A percentile compares a stretch with the other conserved stretches of the same genome.
These are phyloP conservation scores for Vaucheria bursata DNA, from an alignment of 352 stramenopile genomes.

Conservation along the genomic window DNA sequence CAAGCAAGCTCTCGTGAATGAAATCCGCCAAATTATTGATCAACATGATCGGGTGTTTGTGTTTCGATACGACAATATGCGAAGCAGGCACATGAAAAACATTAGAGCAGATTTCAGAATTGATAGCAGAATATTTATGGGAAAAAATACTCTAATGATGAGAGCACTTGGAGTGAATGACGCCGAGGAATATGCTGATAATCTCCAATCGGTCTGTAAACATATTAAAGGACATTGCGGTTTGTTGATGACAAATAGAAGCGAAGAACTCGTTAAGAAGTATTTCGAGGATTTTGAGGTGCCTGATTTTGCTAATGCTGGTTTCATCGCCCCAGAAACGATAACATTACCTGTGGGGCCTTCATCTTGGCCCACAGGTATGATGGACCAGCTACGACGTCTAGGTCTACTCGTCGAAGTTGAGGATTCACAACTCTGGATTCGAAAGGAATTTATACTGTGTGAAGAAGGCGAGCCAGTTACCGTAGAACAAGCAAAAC, in stretches of 20 bases:
- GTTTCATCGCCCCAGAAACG: conserved; percentile 74
- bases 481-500: conserved; percentile 85
- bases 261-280: conserved; percentile 66
- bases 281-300: conserved; percentile 83
- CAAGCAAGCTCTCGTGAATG: conserved; percentile 85
- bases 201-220: conserved; percentile 60
- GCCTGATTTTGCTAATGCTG: conserved; percentile 84
- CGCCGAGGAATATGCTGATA: conserved; percentile 92
- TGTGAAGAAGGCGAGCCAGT: conserved; percentile 86
- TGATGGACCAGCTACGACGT: conserved; percentile 89
- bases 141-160: conserved; percentile 98
- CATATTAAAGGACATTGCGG: conserved; percentile 78
- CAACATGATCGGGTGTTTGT: conserved; percentile 81
- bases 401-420: conserved; percentile 90
- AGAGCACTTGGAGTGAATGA: conserved; percentile 81
- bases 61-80: conserved; percentile 97
- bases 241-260: conserved; percentile 86
- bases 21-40: conserved; percentile 83
- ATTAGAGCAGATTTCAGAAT: conserved; percentile 90
- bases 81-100: conserved; percentile 95
- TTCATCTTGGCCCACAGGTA: conserved; percentile 84
- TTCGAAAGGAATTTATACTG: conserved; percentile 80
- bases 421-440: conserved; percentile 83
- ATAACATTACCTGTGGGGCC: conserved; percentile 75
- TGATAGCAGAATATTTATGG: conserved; percentile 87